phyloP scores from a whole-genome alignment of 345 rosid genomes.

The Populus tremula region DNA sequence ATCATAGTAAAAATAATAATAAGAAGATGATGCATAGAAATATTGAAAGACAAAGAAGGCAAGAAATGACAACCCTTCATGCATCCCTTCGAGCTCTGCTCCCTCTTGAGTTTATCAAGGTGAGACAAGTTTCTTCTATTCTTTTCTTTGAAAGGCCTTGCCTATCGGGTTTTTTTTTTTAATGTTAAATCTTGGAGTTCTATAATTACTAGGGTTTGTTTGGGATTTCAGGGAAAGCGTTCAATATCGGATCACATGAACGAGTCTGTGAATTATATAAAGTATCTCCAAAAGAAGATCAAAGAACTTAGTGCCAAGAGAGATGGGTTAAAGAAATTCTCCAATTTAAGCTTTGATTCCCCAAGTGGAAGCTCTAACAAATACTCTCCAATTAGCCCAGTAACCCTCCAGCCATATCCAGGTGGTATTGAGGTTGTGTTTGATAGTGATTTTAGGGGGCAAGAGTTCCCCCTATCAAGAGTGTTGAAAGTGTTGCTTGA shows the following conservation, averaged over 20 bases:
- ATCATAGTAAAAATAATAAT: slow-evolving; percentile 11
- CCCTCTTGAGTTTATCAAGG: slow-evolving; percentile 70
- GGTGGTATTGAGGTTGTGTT: slow-evolving; percentile 56
- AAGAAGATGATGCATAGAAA: slow-evolving; percentile 72
- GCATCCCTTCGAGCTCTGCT: slow-evolving; percentile 59
- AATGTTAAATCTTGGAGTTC: neutral
- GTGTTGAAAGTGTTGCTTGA: slow-evolving; percentile 42
- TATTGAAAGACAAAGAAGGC: slow-evolving; percentile 67
- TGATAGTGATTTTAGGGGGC: slow-evolving; percentile 27
- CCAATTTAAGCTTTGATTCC: slow-evolving; percentile 14
- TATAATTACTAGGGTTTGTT: slow-evolving; percentile 10
- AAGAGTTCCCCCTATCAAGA: slow-evolving; percentile 43
- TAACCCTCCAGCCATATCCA: slow-evolving; percentile 40
- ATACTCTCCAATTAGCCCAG: slow-evolving; percentile 4
- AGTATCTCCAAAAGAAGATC: slow-evolving; percentile 42
- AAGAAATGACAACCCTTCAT: slow-evolving; percentile 66
- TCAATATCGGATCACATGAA: slow-evolving; percentile 82
- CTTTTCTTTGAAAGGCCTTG: neutral
- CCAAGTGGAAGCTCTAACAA: slow-evolving; percentile 15
- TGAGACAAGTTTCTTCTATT: slow-evolving; percentile 5
- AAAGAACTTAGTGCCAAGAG: slow-evolving; percentile 40
- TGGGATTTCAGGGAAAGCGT: slow-evolving; percentile 69
- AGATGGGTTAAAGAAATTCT: slow-evolving; percentile 37
- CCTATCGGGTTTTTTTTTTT: neutral
- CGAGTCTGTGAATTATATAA: slow-evolving; percentile 72